Evolutionary conservation across 1,284 basidiomycete genomes (phyloP), one percentile per base, ranked within the genome.

Genomic region (Apiotrichum veenhuisii): DNA sequence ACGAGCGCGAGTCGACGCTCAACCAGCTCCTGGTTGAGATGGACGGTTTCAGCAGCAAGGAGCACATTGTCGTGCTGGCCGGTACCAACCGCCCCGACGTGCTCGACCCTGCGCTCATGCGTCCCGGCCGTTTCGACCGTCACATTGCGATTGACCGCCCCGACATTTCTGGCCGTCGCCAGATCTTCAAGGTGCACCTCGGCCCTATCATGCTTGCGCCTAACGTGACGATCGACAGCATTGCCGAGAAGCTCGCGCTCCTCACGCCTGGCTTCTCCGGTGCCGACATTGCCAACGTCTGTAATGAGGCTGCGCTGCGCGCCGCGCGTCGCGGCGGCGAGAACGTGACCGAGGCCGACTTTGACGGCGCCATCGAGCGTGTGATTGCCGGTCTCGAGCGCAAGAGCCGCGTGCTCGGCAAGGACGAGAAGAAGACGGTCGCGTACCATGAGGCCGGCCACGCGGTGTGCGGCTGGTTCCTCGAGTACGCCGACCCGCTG

Each of bases 401-500:
- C 74, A 98, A 98, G 84, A 92, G 87, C 63, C 82, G 94, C 60
- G 89, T 98, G 40, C 80, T 98, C 48, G 93, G 89, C 68, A 84
- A 87, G 40, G 91, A 97, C 66, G 96, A 99, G 83, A 99, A 99
- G 86, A 94, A 87, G 80, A 98, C 91, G 0, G 95, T 98, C 34
- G 96, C 96, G 3, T 98, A 98, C 76, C 96, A 98, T 75, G 96
- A 99, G 81, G 96, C 96, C 34, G 96, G 95, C 1, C 95, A 99
- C 77, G 95, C 96, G 25, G 87, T 98, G 49, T 95, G 91, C 70
- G 95, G 95, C 20, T 98, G 96, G 95, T 98, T 91, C 83, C 78
- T 98, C 64, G 92, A 98, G 79, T 89, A 95, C 66, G 95, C 95
- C 53, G 93, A 98, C 76, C 96, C 96, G 38, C 78, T 98, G 50